A percentile compares a stretch with the other conserved stretches of the same genome.
phyloP scores from a whole-genome alignment of 2,329 filamentous ascomycete species.

The Paraphaeosphaeria sporulosa region DNA sequence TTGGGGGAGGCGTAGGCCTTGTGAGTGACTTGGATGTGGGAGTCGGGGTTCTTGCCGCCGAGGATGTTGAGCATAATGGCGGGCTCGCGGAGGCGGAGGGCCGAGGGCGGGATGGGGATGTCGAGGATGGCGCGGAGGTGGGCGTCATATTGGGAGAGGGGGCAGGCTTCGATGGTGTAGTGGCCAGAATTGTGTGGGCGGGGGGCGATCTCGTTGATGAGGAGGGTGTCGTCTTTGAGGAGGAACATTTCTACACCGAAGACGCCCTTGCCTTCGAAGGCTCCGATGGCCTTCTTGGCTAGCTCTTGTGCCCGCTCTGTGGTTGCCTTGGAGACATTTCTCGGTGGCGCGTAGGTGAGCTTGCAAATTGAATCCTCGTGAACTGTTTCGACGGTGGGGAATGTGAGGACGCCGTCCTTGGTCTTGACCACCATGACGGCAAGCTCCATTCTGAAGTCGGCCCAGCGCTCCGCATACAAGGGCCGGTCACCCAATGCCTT shows the following conservation, averaged over 20 bases:
- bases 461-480: conserved; percentile 90
- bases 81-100: conserved; percentile 65
- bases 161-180: conserved; percentile 91
- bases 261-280: conserved; percentile 86
- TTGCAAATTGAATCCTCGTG: conserved; percentile 97
- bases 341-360: conserved; percentile 84
- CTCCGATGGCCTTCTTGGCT: conserved; percentile 78
- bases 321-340: conserved; percentile 68
- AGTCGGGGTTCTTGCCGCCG: conserved; percentile 70
- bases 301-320: conserved; percentile 74
- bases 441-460: conserved; percentile 83
- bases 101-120: conserved; percentile 60
- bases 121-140: conserved; percentile 86
- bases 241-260: conserved; percentile 98
- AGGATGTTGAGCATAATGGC: conserved; percentile 84
- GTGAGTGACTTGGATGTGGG: conserved; percentile 67
- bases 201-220: conserved; percentile 88
- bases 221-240: conserved; percentile 71
- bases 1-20: conserved; percentile 65
- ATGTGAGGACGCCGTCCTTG: conserved; percentile 75
- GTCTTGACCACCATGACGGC: conserved; percentile 96
- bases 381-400: conserved; percentile 91
- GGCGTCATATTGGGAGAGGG: conserved; percentile 89
- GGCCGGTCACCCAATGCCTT: conserved; percentile 70
- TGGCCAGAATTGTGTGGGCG: conserved; percentile 91